Base-by-base conservation (phyloP, 495 filamentous ascomycete genomes). In the Hypoxylon trugodes region DNA sequence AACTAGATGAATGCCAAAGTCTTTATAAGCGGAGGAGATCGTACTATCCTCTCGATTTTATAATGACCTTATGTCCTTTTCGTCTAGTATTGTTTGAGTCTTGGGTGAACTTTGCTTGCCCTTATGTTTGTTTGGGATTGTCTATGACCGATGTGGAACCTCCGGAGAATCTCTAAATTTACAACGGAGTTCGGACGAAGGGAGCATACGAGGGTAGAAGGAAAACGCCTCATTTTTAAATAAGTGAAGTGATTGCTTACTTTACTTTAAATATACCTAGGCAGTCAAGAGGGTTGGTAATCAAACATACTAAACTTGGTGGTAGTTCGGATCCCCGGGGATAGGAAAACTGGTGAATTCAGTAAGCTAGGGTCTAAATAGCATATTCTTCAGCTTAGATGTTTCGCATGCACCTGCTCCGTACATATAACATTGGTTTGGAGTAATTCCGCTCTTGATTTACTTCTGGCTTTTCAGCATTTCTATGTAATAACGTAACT, bases 151-250 rank as follows among this genome's bases (percentile, higher is more conserved):
- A 25, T 5, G 10, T 22, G 10, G 33, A 37, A 12, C 48, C 16
- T 49, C 51, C 52, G 53, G 60, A 58, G 46, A 51, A 51, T 46
- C 15, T 51, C 45, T 8, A 21, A 30, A 9, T 38, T 24, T n/a
- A n/a, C 33, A 12, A 10, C 53, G 52, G 60, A 64, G 43, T 52
- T 64, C 46, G 60, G 60, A 25, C 24, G 32, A 64, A 63, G 50
- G 59, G 59, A 63, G 21, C 37, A 56, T 33, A 36, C 24, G 7
- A 9, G 4, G 7, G 18, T 1, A 12, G 25, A 1, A n/a, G 2
- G 13, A 42, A 24, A 15, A 21, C 6, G 10, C 21, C 19, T 21
- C 19, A 22, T n/a, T 45, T 26, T 12, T 45, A 45, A 21, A 13
- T 6, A 13, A 12, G 41, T 4, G 21, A 22, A 0, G 4, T 26